Evolutionary conservation across 78 protist genomes (phyloP).

Genomic region (Dictyostelium intermedium): DNA sequence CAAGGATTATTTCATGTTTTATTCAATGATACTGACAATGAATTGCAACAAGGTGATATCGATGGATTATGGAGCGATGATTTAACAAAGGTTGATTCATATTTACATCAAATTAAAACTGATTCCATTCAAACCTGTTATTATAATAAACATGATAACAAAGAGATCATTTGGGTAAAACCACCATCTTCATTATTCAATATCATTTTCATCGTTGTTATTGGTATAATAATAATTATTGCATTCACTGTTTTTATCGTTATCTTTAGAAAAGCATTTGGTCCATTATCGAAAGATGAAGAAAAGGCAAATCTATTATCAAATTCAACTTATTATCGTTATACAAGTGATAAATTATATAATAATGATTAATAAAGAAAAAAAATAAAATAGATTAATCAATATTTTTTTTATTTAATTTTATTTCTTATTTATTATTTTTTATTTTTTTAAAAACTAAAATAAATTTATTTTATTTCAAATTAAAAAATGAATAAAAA

Average conservation of each 20-base stretch:
- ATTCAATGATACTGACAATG: neutral
- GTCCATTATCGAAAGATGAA: neutral
- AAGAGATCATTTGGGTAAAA: neutral
- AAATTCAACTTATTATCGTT: neutral
- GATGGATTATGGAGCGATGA: neutral
- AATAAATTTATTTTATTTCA: neutral
- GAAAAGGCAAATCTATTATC: neutral
- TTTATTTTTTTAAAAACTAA: neutral
- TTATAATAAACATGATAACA: neutral
- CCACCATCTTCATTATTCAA: neutral
- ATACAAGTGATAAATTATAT: neutral
- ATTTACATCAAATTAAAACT: neutral
- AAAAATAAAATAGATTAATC: neutral
- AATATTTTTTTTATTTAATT: neutral
- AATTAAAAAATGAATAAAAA: neutral
- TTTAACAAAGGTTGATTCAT: neutral
- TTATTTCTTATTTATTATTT: neutral
- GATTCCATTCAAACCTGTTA: neutral
- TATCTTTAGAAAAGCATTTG: neutral
- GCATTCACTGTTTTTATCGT: neutral
- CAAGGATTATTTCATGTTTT: slow-evolving; percentile 3
- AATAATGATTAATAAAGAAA: neutral
- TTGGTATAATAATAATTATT: neutral
- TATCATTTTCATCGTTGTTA: neutral
- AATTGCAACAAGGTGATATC: neutral